These are phyloP conservation scores for Vaccinium myrtillus DNA, from an alignment of 148 eudicot genomes.

Conservation along the genomic window DNA sequence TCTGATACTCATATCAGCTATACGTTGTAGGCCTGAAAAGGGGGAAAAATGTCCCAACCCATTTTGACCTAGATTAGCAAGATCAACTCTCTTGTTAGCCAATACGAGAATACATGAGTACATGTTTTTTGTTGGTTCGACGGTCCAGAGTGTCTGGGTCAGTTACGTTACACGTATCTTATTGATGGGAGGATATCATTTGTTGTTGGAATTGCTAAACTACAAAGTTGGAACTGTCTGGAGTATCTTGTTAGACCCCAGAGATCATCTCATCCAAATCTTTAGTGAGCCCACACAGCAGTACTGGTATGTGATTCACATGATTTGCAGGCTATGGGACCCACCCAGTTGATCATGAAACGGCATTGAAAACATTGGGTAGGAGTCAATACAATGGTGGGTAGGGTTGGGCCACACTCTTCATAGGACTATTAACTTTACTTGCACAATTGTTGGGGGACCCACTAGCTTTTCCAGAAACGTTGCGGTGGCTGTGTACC, in stretches of 20 bases:
- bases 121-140: no score
- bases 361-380: conserved; percentile 7
- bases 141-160: no score
- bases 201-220: neutral
- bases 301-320: conserved; percentile 6
- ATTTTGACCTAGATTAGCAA: neutral
- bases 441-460: neutral
- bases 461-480: neutral
- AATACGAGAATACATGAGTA: neutral
- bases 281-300: conserved; percentile 7
- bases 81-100: neutral
- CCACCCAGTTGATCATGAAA: conserved; percentile 7
- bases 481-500: conserved; percentile 1
- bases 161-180: no score
- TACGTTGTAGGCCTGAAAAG: no score
- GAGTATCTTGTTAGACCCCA: conserved; percentile 1
- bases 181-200: neutral
- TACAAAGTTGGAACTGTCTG: neutral
- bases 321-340: conserved; percentile 10
- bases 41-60: neutral
- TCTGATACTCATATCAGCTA: neutral
- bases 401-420: conserved; percentile 2
- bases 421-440: neutral
- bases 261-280: conserved; percentile 13
- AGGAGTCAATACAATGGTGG: conserved; percentile 6